Evolutionary conservation across 2,329 filamentous ascomycete genomes (phyloP).

Genomic region (Penicillium griseofulvum): DNA sequence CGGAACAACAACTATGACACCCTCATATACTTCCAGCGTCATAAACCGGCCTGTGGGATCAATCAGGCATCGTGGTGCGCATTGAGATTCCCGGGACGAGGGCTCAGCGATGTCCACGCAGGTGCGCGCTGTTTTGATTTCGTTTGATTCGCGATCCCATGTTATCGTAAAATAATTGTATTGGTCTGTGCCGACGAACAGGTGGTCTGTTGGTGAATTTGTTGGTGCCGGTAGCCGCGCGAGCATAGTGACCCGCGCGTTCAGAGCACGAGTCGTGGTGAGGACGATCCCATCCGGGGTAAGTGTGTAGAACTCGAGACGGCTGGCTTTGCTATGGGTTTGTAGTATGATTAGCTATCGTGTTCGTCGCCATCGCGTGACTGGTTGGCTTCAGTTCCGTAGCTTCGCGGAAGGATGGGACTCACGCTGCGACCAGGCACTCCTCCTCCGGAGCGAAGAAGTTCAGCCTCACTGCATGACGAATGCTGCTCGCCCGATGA

Average conservation of each 20-base stretch:
- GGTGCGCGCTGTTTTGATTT: slow-evolving; percentile 57
- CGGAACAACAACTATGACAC: slow-evolving; percentile 63
- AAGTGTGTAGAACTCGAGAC: slow-evolving; percentile 56
- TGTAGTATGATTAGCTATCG: slow-evolving; percentile 2
- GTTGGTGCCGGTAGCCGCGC: slow-evolving; percentile 57
- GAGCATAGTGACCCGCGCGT: slow-evolving; percentile 83
- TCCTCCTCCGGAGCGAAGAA: slow-evolving; percentile 73
- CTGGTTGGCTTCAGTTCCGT: not conserved
- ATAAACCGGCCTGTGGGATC: slow-evolving; percentile 73
- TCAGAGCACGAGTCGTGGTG: slow-evolving; percentile 68
- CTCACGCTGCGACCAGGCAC: slow-evolving; percentile 84
- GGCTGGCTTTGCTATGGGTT: slow-evolving; percentile 41
- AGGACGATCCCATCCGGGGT: slow-evolving; percentile 62
- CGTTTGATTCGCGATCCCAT: slow-evolving; percentile 65
- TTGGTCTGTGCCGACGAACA: slow-evolving; percentile 89
- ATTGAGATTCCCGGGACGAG: slow-evolving; percentile 70
- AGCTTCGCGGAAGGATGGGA: slow-evolving; percentile 12
- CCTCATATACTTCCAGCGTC: slow-evolving; percentile 67
- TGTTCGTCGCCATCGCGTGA: not conserved
- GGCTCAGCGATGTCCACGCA: slow-evolving; percentile 61
- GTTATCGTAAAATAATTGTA: slow-evolving; percentile 86
- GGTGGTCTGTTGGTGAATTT: slow-evolving; percentile 71
- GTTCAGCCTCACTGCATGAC: slow-evolving; percentile 78
- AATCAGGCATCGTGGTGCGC: slow-evolving; percentile 76
- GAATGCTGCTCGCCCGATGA: slow-evolving; percentile 84